Evolutionary conservation across 225 moss, liverwort and hornwort genomes (phyloP).

Genomic region (Thuidium tamariscinum): DNA sequence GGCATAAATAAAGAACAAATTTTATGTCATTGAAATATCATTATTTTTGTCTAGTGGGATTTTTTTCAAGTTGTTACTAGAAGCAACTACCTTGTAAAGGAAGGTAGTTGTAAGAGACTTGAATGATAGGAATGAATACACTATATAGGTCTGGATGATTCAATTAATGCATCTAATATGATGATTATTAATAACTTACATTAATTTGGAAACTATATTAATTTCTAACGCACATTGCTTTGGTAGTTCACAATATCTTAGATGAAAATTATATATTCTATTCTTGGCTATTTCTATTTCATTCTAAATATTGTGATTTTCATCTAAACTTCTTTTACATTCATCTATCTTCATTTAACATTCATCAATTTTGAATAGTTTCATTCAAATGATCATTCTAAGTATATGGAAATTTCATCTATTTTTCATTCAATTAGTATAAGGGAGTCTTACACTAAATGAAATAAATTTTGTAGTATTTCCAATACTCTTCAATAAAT

Average conservation of each 20-base stretch:
- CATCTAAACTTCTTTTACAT: not conserved
- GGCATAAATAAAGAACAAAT: not conserved
- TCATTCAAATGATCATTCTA: not conserved
- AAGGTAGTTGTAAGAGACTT: no score
- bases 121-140: not conserved
- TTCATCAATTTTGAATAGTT: no score
- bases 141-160: fast-evolving
- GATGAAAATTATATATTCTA: fast-evolving
- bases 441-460: fast-evolving
- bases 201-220: not conserved
- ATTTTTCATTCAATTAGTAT: not conserved
- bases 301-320: not conserved
- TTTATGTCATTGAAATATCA: not conserved
- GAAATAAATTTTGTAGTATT: no score
- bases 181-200: no score
- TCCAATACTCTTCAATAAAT: fast-evolving
- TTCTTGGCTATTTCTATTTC: not conserved
- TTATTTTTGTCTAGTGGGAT: not conserved
- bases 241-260: not conserved
- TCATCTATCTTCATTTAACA: not conserved
- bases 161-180: fast-evolving
- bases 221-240: fast-evolving
- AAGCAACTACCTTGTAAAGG: not conserved
- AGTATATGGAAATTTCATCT: not conserved
- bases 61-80: not conserved